Conservation (phyloP, 148 eudicot genomes). For the Cornus controversa region DNA sequence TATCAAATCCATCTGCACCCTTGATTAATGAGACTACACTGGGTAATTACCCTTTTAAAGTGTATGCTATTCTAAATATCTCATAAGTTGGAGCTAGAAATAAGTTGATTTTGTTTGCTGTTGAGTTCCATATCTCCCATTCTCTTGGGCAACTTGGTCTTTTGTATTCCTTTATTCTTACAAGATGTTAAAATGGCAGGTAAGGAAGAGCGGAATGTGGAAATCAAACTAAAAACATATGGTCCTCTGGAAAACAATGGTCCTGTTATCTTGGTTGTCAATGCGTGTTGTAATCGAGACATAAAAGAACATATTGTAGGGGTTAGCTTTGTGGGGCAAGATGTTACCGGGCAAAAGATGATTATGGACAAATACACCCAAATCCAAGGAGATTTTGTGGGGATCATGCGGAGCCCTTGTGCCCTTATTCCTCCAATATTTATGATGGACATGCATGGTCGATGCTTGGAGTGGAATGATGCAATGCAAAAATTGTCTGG, state of each 20-base stretch:
- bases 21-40: too few species aligned
- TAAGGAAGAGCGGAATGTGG: slow-evolving; percentile 57
- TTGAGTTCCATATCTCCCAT: slow-evolving; percentile 5
- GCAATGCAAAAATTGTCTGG: slow-evolving; percentile 73
- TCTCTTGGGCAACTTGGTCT: background rate
- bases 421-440: slow-evolving; percentile 85
- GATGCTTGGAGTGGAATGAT: slow-evolving; percentile 80
- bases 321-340: slow-evolving; percentile 76
- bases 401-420: slow-evolving; percentile 58
- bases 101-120: background rate
- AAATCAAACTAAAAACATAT: slow-evolving; percentile 52
- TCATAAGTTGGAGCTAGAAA: background rate
- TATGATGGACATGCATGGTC: slow-evolving; percentile 66
- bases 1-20: too few species aligned
- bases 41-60: too few species aligned
- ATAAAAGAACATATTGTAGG: slow-evolving; percentile 51
- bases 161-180: background rate
- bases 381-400: slow-evolving; percentile 67
- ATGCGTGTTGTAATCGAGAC: slow-evolving; percentile 75
- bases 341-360: slow-evolving; percentile 58
- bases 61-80: background rate
- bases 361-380: slow-evolving; percentile 58
- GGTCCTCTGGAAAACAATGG: slow-evolving; percentile 41
- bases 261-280: slow-evolving; percentile 50
- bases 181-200: slow-evolving; percentile 46